phyloP scores from a whole-genome alignment of 257 asterid genomes.

The Capsicum chinense region DNA sequence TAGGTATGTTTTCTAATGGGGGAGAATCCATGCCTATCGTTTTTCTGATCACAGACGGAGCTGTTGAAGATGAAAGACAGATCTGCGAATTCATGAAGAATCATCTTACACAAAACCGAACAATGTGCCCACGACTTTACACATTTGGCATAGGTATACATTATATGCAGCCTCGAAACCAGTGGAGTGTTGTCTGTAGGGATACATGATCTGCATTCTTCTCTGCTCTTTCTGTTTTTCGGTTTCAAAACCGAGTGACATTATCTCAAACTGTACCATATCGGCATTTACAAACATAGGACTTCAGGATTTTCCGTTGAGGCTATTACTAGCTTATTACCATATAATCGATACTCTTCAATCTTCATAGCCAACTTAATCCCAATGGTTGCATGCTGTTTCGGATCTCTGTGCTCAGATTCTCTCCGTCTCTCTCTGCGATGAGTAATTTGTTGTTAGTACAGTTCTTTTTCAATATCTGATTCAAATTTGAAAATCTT shows the following conservation, averaged over 20 bases:
- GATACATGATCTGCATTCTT: background rate
- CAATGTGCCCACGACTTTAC: constrained; percentile 70
- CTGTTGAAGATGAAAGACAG: constrained; percentile 84
- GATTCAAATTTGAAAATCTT: background rate
- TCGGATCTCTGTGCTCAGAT: background rate
- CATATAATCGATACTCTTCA: background rate
- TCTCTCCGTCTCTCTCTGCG: background rate
- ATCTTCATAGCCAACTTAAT: background rate
- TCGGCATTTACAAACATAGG: constrained; percentile 5
- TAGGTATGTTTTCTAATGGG: constrained; percentile 64
- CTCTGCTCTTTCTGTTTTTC: too few species aligned
- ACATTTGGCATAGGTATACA: constrained; percentile 87
- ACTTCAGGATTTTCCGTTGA: background rate
- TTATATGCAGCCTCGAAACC: background rate
- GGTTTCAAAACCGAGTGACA: background rate
- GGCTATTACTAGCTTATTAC: background rate
- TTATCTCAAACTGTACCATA: background rate
- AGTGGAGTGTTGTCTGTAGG: background rate
- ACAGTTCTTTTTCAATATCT: background rate
- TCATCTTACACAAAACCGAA: constrained; percentile 48
- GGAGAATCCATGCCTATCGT: constrained; percentile 62
- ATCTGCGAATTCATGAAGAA: constrained; percentile 70
- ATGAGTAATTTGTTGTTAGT: background rate
- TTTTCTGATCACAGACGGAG: constrained; percentile 88
- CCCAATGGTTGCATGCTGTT: background rate